Conservation (phyloP, 2,329 filamentous ascomycete genomes). For the Verticillium albo-atrum region DNA sequence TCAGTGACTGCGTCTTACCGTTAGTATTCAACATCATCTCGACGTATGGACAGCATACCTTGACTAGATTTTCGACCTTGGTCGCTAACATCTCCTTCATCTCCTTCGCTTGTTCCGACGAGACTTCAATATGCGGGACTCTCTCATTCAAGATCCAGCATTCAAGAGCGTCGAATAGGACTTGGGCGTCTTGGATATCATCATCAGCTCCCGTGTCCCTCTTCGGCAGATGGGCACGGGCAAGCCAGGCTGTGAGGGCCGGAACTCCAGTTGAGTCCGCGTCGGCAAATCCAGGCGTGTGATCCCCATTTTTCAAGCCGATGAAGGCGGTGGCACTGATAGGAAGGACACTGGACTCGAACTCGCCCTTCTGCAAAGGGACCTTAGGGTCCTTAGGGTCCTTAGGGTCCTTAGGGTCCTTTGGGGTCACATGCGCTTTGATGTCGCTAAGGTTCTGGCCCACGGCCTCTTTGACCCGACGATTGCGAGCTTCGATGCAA, state of each 20-base stretch:
- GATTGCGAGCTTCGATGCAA: slow-evolving; percentile 11
- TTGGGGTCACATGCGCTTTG: neutral
- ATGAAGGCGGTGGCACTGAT: slow-evolving; percentile 10
- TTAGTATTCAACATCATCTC: neutral
- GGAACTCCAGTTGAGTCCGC: slow-evolving; percentile 7
- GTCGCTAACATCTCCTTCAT: neutral
- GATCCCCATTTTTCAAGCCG: neutral
- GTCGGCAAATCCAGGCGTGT: slow-evolving; percentile 3
- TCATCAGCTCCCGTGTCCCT: slow-evolving; percentile 6
- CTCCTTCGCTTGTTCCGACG: neutral
- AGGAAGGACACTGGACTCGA: slow-evolving; percentile 6
- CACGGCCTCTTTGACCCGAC: neutral
- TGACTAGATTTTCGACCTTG: neutral
- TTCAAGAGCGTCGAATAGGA: slow-evolving; percentile 8
- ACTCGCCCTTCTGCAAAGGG: neutral
- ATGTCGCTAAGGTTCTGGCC: neutral
- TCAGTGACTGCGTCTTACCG: neutral
- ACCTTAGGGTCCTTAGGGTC: neutral
- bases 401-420: neutral
- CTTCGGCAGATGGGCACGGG: slow-evolving; percentile 1
- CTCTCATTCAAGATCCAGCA: slow-evolving; percentile 1
- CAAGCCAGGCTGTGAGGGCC: slow-evolving; percentile 6
- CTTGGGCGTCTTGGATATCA: slow-evolving; percentile 5
- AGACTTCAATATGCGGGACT: neutral
- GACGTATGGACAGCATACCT: neutral